Evolutionary conservation across 1,139 yeast genomes (phyloP), one percentile per base, ranked within the genome.

Genomic region (Yamadazyma atmosphaerica): DNA sequence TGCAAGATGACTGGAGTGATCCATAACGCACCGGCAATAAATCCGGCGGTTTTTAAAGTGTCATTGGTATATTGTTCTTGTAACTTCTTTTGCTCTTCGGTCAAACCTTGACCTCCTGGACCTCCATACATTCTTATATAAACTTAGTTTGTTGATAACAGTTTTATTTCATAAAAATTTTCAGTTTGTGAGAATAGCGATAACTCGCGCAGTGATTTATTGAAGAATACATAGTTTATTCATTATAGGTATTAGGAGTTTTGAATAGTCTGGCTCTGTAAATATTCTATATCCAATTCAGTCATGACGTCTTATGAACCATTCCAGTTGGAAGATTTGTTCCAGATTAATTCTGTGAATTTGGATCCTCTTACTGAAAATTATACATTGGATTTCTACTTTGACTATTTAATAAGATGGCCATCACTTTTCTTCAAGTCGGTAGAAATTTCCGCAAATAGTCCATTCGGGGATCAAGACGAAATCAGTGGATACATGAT

Each of bases 281-380:
- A n/a, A n/a, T n/a, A n/a, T n/a, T n/a, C n/a, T n/a, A n/a, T n/a
- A n/a, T n/a, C n/a, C n/a, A n/a, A n/a, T n/a, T n/a, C n/a, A n/a
- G n/a, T n/a, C n/a, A 87, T 87, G 96, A 83, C 95, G 7, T 83
- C 94, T 1, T 74, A 87, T 30, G 73, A 73, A 41, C 97, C 98
- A 15, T 86, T 92, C 55, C 87, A 83, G 50, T 88, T 95, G 4
- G 82, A 89, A 4, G 97, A 92, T 54, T 64, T 92, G 33, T 81
- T 89, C 49, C 69, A 77, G 10, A 56, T 86, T 39, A 87, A 87
- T 53, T 68, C 85, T 8, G 81, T 89, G 33, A 92, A 92, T 55
- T 65, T 92, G 19, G 98, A 92, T 52, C 86, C 86, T 1, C 71
- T 90, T 39, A 92, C 98, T 0, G 98, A 90, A 55, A 92, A 90